These are phyloP conservation scores for Alternaria sp. DNA, from an alignment of 2,329 filamentous ascomycete genomes.

Conservation along the genomic window DNA sequence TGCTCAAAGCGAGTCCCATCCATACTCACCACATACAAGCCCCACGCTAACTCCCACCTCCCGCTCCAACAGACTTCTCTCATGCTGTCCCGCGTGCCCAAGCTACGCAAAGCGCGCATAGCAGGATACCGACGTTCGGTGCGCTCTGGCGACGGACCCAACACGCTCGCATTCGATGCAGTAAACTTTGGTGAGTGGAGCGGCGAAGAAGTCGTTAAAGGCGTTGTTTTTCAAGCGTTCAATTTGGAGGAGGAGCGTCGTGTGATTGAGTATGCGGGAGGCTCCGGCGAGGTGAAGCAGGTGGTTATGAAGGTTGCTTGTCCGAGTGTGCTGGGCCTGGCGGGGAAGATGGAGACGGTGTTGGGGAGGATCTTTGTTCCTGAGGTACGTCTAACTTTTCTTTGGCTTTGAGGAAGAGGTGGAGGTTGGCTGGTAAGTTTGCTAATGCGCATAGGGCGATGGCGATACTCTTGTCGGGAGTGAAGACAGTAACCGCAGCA, in stretches of 20 bases:
- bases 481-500: not conserved
- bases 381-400: not conserved
- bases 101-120: slow-evolving; percentile 4
- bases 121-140: not conserved
- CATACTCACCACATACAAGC: not conserved
- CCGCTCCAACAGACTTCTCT: not conserved
- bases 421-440: not conserved
- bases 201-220: not conserved
- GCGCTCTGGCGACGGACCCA: not conserved
- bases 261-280: not conserved
- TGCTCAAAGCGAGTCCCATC: not conserved
- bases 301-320: not conserved
- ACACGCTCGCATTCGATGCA: not conserved
- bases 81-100: not conserved
- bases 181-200: not conserved
- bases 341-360: not conserved
- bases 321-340: not conserved
- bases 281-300: not conserved
- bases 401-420: not conserved
- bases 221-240: not conserved
- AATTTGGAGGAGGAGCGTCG: not conserved
- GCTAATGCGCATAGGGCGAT: not conserved
- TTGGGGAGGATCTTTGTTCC: not conserved
- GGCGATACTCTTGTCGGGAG: not conserved
- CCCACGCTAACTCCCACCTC: not conserved